Conservation (phyloP, 1,284 basidiomycete genomes). For the Moniliophthora roreri region DNA sequence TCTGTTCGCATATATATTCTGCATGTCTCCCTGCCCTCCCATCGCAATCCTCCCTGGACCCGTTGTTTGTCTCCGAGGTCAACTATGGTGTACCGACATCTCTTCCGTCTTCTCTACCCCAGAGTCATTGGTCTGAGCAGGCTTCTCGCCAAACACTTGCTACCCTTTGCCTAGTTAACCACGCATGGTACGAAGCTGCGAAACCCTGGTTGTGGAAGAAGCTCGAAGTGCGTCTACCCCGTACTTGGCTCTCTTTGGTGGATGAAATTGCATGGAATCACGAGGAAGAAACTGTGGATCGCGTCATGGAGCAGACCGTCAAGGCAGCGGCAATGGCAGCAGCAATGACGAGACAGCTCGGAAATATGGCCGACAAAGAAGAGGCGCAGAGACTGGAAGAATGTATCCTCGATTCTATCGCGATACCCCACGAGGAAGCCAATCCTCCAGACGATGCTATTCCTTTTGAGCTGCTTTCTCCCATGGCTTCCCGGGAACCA, state of each 20-base stretch:
- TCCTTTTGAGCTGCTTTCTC: slow-evolving; percentile 70
- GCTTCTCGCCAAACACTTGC: slow-evolving; percentile 61
- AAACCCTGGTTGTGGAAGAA: slow-evolving; percentile 81
- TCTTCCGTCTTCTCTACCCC: slow-evolving; percentile 69
- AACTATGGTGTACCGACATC: slow-evolving; percentile 53
- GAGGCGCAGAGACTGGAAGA: slow-evolving; percentile 56
- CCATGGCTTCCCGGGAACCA: slow-evolving; percentile 75
- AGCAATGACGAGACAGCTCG: slow-evolving; percentile 40
- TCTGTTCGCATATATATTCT: slow-evolving; percentile 68
- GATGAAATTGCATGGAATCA: slow-evolving; percentile 75
- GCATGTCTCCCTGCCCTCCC: slow-evolving; percentile 52
- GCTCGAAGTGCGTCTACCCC: slow-evolving; percentile 76
- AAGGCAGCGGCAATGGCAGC: slow-evolving; percentile 62
- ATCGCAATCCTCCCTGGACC: slow-evolving; percentile 60
- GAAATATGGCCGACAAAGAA: slow-evolving; percentile 35
- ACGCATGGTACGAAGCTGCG: slow-evolving; percentile 72
- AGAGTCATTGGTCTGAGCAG: slow-evolving; percentile 65
- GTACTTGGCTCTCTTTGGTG: slow-evolving; percentile 76
- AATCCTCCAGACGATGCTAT: slow-evolving; percentile 61
- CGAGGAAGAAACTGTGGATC: slow-evolving; percentile 60
- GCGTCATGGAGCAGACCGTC: slow-evolving; percentile 63
- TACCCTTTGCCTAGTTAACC: slow-evolving; percentile 71
- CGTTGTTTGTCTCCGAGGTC: slow-evolving; percentile 47
- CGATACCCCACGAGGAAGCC: slow-evolving; percentile 22
- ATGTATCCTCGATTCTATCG: slow-evolving; percentile 57